Conservation (phyloP, 2,329 filamentous ascomycete species). For the Aspergillus latus region DNA sequence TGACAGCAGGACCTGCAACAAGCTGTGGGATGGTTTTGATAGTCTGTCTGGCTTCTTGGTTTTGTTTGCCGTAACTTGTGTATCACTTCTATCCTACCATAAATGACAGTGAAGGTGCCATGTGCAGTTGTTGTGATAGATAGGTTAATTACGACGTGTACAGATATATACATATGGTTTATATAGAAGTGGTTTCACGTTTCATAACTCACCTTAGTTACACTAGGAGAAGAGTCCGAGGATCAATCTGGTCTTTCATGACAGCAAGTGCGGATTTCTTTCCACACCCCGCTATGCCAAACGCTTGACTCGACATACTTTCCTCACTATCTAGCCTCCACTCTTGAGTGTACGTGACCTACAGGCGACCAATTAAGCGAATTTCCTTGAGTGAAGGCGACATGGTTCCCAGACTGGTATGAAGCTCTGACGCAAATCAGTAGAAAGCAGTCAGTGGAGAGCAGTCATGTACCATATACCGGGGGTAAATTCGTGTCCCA, state of each 20-base stretch:
- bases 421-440: neutral
- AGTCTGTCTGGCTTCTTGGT: slow-evolving; percentile 13
- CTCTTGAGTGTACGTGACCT: neutral
- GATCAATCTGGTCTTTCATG: neutral
- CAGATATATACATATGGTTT: slow-evolving; percentile 17
- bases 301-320: neutral
- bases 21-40: slow-evolving; percentile 18
- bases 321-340: neutral
- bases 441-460: neutral
- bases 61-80: slow-evolving; percentile 27
- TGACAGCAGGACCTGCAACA: slow-evolving; percentile 25
- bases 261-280: no score
- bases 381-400: neutral
- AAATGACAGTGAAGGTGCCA: slow-evolving; percentile 25
- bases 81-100: slow-evolving; percentile 29
- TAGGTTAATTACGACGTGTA: slow-evolving; percentile 15
- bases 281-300: no score
- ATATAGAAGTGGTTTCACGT: slow-evolving; percentile 12
- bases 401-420: neutral
- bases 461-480: neutral
- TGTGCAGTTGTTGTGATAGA: slow-evolving; percentile 19
- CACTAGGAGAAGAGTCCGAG: no score
- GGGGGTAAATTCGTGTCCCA: neutral
- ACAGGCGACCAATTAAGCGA: neutral
- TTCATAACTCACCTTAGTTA: neutral